Conservation (phyloP, 2,329 filamentous ascomycete species). For the Colletotrichum echinochloae region DNA sequence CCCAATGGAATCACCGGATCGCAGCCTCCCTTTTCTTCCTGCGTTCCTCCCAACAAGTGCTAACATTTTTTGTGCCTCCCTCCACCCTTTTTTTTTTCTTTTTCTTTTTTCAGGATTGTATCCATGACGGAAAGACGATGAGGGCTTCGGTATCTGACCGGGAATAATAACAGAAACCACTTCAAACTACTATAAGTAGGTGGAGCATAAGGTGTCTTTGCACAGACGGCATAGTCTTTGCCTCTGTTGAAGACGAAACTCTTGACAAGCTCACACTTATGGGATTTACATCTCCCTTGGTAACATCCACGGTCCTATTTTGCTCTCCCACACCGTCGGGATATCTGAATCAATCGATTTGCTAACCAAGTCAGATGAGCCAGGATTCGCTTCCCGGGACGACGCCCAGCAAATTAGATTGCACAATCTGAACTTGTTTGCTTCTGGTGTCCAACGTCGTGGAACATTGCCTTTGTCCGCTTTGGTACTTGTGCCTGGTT, state of each 20-base stretch:
- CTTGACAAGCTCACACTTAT: not conserved
- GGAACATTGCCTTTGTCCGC: constrained; percentile 10
- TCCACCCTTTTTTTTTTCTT: not conserved
- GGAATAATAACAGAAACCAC: not conserved
- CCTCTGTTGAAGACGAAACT: too few relatives aligned
- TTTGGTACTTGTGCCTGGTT: constrained; percentile 22
- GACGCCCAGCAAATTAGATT: constrained; percentile 26
- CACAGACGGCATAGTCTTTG: too few relatives aligned
- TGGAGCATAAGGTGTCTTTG: not conserved
- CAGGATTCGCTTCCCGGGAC: constrained; percentile 33
- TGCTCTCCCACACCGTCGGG: constrained; percentile 21
- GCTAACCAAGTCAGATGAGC: constrained; percentile 37
- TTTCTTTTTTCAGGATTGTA: not conserved
- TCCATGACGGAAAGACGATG: not conserved
- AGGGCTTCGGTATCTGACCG: not conserved
- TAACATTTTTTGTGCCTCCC: constrained; percentile 28
- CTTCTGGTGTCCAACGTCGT: constrained; percentile 8
- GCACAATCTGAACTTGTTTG: constrained; percentile 33
- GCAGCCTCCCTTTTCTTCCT: constrained; percentile 37
- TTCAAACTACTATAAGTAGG: not conserved
- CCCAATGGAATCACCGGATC: constrained; percentile 3
- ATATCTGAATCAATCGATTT: constrained; percentile 36
- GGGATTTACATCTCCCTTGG: not conserved
- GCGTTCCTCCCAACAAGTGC: constrained; percentile 38
- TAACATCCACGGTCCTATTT: constrained; percentile 9